Evolutionary conservation across 2,329 filamentous ascomycete species (phyloP).

Genomic region (Xylaria sp.): DNA sequence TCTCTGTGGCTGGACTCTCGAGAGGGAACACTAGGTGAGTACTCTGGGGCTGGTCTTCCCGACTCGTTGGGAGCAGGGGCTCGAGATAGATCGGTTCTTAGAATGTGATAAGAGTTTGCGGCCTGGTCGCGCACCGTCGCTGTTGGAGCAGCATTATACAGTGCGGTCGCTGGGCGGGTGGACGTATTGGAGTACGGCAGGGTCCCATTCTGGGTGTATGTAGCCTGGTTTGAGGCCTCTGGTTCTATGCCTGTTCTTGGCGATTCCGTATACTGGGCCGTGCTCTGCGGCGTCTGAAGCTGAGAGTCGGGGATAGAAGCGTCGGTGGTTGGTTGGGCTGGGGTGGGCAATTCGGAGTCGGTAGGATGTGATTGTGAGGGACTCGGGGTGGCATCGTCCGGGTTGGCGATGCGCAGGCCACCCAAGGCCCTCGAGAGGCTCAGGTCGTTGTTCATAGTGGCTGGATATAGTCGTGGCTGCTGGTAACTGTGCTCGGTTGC

Average conservation of each 20-base stretch:
- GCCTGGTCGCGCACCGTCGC: slow-evolving; percentile 51
- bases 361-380: slow-evolving; percentile 48
- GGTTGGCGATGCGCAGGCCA: slow-evolving; percentile 95
- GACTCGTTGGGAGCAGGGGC: slow-evolving; percentile 68
- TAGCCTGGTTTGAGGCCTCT: slow-evolving; percentile 43
- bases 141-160: slow-evolving; percentile 45
- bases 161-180: slow-evolving; percentile 50
- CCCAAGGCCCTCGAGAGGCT: slow-evolving; percentile 93
- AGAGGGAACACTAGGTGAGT: slow-evolving; percentile 70
- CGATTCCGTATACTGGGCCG: slow-evolving; percentile 40
- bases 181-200: slow-evolving; percentile 46
- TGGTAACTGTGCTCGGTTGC: slow-evolving; percentile 14
- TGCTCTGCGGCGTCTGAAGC: slow-evolving; percentile 39
- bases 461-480: background rate
- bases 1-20: slow-evolving; percentile 77
- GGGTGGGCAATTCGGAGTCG: slow-evolving; percentile 48
- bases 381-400: slow-evolving; percentile 73
- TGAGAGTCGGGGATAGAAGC: slow-evolving; percentile 42
- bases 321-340: slow-evolving; percentile 42
- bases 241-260: slow-evolving; percentile 42
- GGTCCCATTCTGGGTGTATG: slow-evolving; percentile 43
- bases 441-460: slow-evolving; percentile 86
- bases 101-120: slow-evolving; percentile 54
- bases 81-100: slow-evolving; percentile 68
- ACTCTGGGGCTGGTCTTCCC: slow-evolving; percentile 69